Evolutionary conservation across 371 early-diverging fungal genomes (phyloP), one percentile per base, ranked within the genome.

Genomic region (Capniomyces stellatus): DNA sequence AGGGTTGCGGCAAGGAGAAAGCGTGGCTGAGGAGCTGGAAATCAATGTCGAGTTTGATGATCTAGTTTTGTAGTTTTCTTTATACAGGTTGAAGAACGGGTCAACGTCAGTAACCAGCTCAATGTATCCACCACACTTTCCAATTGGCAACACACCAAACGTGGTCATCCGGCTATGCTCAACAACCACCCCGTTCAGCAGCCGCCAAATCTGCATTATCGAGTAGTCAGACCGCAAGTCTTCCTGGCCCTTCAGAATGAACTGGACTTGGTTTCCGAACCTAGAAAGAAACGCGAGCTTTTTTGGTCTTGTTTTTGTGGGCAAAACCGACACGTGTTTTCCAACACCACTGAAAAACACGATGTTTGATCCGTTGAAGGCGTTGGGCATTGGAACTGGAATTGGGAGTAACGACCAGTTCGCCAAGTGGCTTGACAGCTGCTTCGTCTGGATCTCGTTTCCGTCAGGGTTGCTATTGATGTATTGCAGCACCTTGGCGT

Each of bases 121-220:
- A 41, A 98, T 89, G 77, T 98, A 81, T 3, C 99, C 99, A n/a
- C 81, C 83, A 40, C 79, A 77, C 29, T 79, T 75, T 24, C 83
- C 85, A 1, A 97, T 73, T 0, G 99, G 98, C 18, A 98, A 81
- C 0, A 98, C 96, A 15, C 79, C 71, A 67, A 92, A 98, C 29
- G 23, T 61, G 55, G 28, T 62, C 47, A 75, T 21, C 85, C 57
- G 1, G 84, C 75, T 24, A 35, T 6, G 15, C 10, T 15, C 15
- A 15, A 35, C 6, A 65, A 59, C 51, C 81, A 58, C 2, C 71
- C 61, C 21, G 75, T 65, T 2, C 22, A 15, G 57, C 31, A n/a
- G 70, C 57, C 1, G 75, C 64, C 2, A 71, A 59, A 1, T 39
- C 60, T 63, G 66, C 49, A 63, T 66, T 1, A 57, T 60, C 23